These are phyloP conservation scores for Starmera dryadoides DNA, from an alignment of 805 yeast genomes.

Conservation along the genomic window DNA sequence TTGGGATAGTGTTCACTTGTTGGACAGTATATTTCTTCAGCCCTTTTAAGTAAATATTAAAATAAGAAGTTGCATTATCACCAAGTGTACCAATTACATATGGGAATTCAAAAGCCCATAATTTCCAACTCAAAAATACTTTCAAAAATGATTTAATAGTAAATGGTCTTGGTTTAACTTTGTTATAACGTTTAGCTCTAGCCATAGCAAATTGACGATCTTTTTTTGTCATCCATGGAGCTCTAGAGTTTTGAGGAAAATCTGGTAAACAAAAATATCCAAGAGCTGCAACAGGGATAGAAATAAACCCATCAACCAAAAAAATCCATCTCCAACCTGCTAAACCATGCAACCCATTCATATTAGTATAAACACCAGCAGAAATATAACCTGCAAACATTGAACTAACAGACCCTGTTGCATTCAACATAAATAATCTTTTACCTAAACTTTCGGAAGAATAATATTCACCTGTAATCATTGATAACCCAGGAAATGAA, in stretches of 20 bases:
- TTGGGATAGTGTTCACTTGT: slow-evolving; percentile 4
- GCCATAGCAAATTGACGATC: slow-evolving; percentile 7
- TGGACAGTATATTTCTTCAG: background rate
- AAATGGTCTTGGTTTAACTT: slow-evolving; percentile 39
- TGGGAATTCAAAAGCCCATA: slow-evolving; percentile 16
- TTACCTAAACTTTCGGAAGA: slow-evolving; percentile 1
- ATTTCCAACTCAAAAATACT: slow-evolving; percentile 41
- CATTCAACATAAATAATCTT: slow-evolving; percentile 9
- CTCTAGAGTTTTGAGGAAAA: slow-evolving; percentile 6
- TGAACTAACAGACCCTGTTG: background rate
- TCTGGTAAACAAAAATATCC: slow-evolving; percentile 29
- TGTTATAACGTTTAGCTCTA: slow-evolving; percentile 37
- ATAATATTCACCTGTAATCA: slow-evolving; percentile 6
- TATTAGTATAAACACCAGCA: slow-evolving; percentile 28
- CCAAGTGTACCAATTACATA: slow-evolving; percentile 2
- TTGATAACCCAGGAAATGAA: slow-evolving; percentile 6
- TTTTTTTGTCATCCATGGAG: slow-evolving; percentile 5
- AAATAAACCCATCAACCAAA: slow-evolving; percentile 46
- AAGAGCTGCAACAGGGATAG: slow-evolving; percentile 28
- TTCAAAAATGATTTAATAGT: slow-evolving; percentile 58
- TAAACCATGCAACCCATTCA: slow-evolving; percentile 32
- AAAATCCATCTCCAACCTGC: slow-evolving; percentile 73
- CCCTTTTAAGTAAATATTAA: slow-evolving; percentile 1
- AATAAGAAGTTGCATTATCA: background rate
- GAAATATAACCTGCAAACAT: slow-evolving; percentile 30